Base-by-base conservation (phyloP, 1,139 yeast species). In the Kluyveromyces sp. region DNA sequence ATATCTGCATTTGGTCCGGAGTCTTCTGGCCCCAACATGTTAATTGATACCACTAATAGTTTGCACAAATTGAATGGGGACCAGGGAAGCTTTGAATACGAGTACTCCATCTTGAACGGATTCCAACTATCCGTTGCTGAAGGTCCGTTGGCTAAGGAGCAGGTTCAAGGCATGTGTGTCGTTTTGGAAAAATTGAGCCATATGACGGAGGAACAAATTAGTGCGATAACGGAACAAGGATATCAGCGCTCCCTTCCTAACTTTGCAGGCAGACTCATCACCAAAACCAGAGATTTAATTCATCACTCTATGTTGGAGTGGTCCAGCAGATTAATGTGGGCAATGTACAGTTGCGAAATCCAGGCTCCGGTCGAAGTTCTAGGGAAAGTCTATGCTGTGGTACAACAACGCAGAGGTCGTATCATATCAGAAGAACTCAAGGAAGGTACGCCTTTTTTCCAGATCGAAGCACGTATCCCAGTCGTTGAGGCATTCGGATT, bases 401-500 rank as follows among this genome's bases (percentile, higher is more conserved):
- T 94, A 17, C 95, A 94, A 53, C 79, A 78, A 57, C 75, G 96
- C 55, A 82, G 87, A 35, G 99, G 99, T 33, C 68, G 76, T 41
- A 85, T 94, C 45, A 73, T 83, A 2, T 77, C 89, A 1, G 98
- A 94, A 63, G 98, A 92, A 60, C 81, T 92, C 89, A 88, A 89
- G 58, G 98, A 94, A 61, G 98, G 98, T 12, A 92, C 98, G 0
- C 96, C 97, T 20, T 88, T 92, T 57, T 94, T 89, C 70, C 84
- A 87, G 16, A 79, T 94, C 47, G 79, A 74, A 22, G 96, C 98
- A 0, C 69, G 80, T 45, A 71, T 94, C 31, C 98, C 99, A 0
- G 97, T 94, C 13, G 83, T 86, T 12, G 97, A 92, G 61, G 96
- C 97, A 1, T 89, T 92, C 69, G 98, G 98, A 1, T 88, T 94